Conservation (phyloP, 106 monocot genomes). For the Acanthochlamys bracteata region DNA sequence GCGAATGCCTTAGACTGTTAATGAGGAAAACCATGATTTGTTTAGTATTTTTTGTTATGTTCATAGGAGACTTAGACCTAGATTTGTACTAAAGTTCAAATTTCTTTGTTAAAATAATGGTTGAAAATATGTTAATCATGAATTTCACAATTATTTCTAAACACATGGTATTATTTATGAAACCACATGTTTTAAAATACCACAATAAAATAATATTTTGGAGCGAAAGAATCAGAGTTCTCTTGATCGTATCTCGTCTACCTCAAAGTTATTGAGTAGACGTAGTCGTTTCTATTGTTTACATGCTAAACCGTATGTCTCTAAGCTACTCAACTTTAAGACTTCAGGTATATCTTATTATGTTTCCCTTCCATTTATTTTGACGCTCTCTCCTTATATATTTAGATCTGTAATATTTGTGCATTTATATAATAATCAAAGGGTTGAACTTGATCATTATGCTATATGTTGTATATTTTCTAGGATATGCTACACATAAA, state of each 20-base stretch:
- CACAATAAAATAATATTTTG: slow-evolving; percentile 1
- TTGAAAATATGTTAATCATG: not conserved
- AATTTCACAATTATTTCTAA: not conserved
- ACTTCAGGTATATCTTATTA: not conserved
- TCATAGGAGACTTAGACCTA: not conserved
- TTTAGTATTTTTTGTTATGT: not conserved
- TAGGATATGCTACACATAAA: not conserved
- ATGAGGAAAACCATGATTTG: not conserved
- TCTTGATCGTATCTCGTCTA: not conserved
- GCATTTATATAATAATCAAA: not conserved
- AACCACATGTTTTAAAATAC: not conserved
- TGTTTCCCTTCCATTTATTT: not conserved
- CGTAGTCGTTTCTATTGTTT: not conserved
- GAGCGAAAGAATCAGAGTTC: too few species aligned
- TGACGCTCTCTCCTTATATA: not conserved
- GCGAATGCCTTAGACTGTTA: not conserved
- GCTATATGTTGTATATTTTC: not conserved
- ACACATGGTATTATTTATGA: not conserved
- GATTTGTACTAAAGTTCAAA: not conserved
- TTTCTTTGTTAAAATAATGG: not conserved
- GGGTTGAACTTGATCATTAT: not conserved
- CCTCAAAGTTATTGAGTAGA: not conserved
- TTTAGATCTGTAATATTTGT: slow-evolving; percentile 8
- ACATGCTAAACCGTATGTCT: not conserved
- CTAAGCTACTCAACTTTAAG: not conserved